Base-by-base conservation (phyloP, 768 basidiomycete genomes). In the Auricularia sp. region DNA sequence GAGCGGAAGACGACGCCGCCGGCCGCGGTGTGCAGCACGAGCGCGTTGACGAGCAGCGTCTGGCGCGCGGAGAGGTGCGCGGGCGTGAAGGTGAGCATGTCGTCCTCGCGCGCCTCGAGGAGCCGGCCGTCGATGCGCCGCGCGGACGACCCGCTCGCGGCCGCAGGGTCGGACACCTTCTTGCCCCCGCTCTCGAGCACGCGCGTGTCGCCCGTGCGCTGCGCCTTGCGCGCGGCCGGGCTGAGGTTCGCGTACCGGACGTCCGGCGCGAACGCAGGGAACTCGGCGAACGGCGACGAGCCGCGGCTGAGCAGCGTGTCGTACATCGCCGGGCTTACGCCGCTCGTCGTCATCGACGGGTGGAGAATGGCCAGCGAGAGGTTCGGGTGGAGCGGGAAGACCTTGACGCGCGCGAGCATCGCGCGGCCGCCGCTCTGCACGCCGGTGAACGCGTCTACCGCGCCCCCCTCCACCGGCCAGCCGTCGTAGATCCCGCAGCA, bases 201-300 rank as follows among this genome's bases (percentile, higher is more conserved):
- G 23, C 33, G 23, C 56, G 56, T 35, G 56, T 59, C 56, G 56
- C 56, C 56, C 0, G 10, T 10, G 16, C 56, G 56, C 56, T 59
- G 56, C 34, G 56, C 56, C 29, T 35, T 59, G 56, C 56, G 56
- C 56, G 56, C 56, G 14, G 56, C 23, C 23, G 56, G 56, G 29
- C 56, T 59, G 29, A 59, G 56, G 56, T 59, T 59, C 47, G 56
- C 56, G 56, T 59, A 59, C 7, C 56, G 56, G 23, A 59, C 23
- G 29, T 59, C 56, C 56, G 56, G 56, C 29, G 56, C 56, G 56
- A 33, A 59, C 34, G 34, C 56, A 10, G 56, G 56, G 56, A 59
- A 59, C 14, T 34, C 56, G 23, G 23, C 23, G 23, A 59, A 33
- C 0, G 12, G 23, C 56, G 56, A 59, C 12, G 56, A 59, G 12